These are phyloP conservation scores for Phytophthora pini DNA, from an alignment of 352 stramenopile genomes.

Conservation along the genomic window DNA sequence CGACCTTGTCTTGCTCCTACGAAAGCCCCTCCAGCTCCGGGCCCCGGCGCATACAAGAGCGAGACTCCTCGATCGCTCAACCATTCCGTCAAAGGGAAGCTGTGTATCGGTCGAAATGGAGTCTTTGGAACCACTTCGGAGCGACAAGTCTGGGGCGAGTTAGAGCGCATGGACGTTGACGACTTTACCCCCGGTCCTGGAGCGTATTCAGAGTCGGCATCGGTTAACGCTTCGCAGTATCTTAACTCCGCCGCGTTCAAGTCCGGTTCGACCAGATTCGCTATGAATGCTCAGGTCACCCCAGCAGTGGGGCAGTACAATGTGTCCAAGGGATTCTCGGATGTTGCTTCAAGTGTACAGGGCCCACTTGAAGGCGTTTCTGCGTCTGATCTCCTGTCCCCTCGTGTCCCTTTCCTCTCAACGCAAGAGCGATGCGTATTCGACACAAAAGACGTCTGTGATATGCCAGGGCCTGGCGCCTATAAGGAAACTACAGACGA, in stretches of 20 bases:
- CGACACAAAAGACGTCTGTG: constrained; percentile 41
- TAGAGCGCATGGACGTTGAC: constrained; percentile 55
- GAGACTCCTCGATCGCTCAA: constrained; percentile 71
- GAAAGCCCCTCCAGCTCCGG: constrained; percentile 44
- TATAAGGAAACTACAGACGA: constrained; percentile 39
- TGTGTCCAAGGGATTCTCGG: constrained; percentile 35
- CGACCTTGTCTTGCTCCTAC: constrained; percentile 61
- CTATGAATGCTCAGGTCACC: constrained; percentile 35
- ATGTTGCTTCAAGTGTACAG: constrained; percentile 5
- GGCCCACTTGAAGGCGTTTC: constrained; percentile 2
- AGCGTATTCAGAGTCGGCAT: constrained; percentile 52
- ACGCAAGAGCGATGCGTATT: constrained; percentile 55
- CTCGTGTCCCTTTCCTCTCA: constrained; percentile 48
- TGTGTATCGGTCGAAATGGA: constrained; percentile 66
- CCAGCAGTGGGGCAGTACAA: constrained; percentile 67
- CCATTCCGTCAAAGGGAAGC: constrained; percentile 51
- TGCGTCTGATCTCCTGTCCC: constrained; percentile 14
- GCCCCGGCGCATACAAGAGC: constrained; percentile 63
- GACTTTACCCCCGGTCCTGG: constrained; percentile 64
- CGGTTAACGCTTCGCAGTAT: constrained; percentile 42
- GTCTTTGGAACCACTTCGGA: constrained; percentile 81
- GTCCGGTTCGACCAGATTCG: constrained; percentile 60
- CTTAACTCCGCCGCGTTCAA: constrained; percentile 66
- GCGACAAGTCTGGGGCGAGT: constrained; percentile 69
- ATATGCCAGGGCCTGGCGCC: constrained; percentile 58